phyloP scores from a whole-genome alignment of 1,139 yeast species.

The Wickerhamiella infanticola region DNA sequence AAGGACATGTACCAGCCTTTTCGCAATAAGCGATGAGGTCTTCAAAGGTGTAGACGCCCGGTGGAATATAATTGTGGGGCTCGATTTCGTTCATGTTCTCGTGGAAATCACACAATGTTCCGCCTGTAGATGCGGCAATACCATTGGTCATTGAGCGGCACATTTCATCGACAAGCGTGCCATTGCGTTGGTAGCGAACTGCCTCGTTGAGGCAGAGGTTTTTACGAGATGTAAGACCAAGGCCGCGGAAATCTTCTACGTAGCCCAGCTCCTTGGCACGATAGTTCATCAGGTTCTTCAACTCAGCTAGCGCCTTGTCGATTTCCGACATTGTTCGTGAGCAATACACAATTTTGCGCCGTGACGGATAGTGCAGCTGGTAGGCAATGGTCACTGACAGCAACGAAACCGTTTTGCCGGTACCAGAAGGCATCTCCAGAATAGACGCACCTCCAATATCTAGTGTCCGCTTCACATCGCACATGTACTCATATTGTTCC shows the following conservation, averaged over 20 bases:
- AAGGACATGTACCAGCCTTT: slow-evolving; percentile 74
- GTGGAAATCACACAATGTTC: slow-evolving; percentile 65
- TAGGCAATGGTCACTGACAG: slow-evolving; percentile 85
- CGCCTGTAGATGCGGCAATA: slow-evolving; percentile 52
- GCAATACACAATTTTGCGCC: slow-evolving; percentile 84
- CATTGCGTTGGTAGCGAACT: slow-evolving; percentile 76
- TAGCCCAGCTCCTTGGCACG: slow-evolving; percentile 70
- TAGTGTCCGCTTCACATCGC: slow-evolving; percentile 80
- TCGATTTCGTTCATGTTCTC: slow-evolving; percentile 76
- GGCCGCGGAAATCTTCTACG: slow-evolving; percentile 70
- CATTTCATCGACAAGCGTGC: slow-evolving; percentile 89
- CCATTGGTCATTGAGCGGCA: slow-evolving; percentile 93
- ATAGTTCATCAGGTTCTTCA: slow-evolving; percentile 75
- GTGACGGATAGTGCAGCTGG: slow-evolving; percentile 91
- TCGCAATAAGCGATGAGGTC: slow-evolving; percentile 64
- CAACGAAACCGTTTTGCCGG: slow-evolving; percentile 91
- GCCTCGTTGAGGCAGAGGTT: slow-evolving; percentile 84
- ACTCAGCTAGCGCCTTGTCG: slow-evolving; percentile 91
- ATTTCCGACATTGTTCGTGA: slow-evolving; percentile 99
- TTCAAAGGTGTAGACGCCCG: slow-evolving; percentile 91
- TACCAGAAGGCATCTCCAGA: slow-evolving; percentile 99
- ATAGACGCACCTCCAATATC: slow-evolving; percentile 98
- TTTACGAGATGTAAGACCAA: slow-evolving; percentile 88
- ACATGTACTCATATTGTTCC: slow-evolving; percentile 95
- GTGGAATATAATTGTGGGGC: slow-evolving; percentile 75